Conservation (phyloP, 108 stramenopile genomes). For the Cylindrotheca fusiformis region DNA sequence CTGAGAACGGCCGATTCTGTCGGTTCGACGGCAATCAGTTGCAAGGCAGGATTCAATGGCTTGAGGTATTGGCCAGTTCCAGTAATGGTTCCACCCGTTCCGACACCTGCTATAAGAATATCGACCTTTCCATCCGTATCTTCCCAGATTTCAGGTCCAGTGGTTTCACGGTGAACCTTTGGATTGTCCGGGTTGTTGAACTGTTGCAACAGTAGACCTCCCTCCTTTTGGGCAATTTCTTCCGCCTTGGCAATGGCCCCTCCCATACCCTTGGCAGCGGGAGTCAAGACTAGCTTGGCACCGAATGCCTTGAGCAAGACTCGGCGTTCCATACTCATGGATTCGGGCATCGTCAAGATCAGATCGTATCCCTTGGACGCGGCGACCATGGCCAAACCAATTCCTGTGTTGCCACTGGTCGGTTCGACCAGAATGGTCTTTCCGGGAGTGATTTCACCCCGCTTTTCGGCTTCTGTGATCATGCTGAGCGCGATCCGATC, state of each 20-base stretch:
- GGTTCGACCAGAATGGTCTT: constrained; percentile 71
- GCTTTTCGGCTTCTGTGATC: constrained; percentile 72
- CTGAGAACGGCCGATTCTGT: constrained; percentile 57
- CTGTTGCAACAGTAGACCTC: constrained; percentile 69
- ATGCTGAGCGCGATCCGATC: constrained; percentile 72
- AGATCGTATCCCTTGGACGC: constrained; percentile 77
- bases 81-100: constrained; percentile 79
- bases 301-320: constrained; percentile 72
- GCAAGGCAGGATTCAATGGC: constrained; percentile 51
- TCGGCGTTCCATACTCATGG: constrained; percentile 74
- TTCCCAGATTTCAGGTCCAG: constrained; percentile 86
- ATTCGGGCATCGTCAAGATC: constrained; percentile 94
- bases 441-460: constrained; percentile 66
- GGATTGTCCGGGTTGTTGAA: constrained; percentile 85
- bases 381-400: constrained; percentile 86
- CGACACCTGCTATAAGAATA: constrained; percentile 70
- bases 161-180: constrained; percentile 74
- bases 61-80: constrained; percentile 74
- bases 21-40: constrained; percentile 76
- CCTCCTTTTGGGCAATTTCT: constrained; percentile 52
- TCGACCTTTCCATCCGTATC: constrained; percentile 68
- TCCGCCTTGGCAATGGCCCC: constrained; percentile 81
- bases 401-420: constrained; percentile 92
- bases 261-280: constrained; percentile 67
- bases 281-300: constrained; percentile 69